A percentile compares a stretch with the other conserved stretches of the same genome.
Conservation (phyloP, 1,139 yeast genomes). For the Yamadazyma membranifaciens region DNA sequence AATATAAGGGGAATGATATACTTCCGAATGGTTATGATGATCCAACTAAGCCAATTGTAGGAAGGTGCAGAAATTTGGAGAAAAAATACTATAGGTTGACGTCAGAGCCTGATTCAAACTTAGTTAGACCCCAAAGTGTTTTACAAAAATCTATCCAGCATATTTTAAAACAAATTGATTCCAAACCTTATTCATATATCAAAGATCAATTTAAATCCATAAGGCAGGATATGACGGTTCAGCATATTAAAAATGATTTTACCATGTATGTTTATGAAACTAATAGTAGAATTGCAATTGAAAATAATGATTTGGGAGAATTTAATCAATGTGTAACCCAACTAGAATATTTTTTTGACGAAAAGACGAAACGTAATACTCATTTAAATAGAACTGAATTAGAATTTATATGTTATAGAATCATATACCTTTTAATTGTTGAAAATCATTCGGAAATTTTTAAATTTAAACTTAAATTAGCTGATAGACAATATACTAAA, state of each 20-base stretch:
- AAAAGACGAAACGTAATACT: conserved; percentile 14
- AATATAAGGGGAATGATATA: neutral
- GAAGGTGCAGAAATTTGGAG: conserved; percentile 64
- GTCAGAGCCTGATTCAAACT: conserved; percentile 84
- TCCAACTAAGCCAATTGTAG: conserved; percentile 32
- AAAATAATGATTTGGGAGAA: conserved; percentile 84
- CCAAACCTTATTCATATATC: conserved; percentile 65
- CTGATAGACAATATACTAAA: conserved; percentile 16
- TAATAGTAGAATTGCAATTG: conserved; percentile 85
- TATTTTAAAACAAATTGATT: conserved; percentile 47
- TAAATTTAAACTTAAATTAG: conserved; percentile 27
- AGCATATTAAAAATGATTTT: conserved; percentile 77
- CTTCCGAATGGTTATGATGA: neutral
- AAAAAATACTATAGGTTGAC: conserved; percentile 82
- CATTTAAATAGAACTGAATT: conserved; percentile 24
- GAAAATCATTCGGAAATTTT: conserved; percentile 55
- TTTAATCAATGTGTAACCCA: conserved; percentile 94
- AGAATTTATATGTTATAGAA: conserved; percentile 73
- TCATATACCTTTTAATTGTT: conserved; percentile 80
- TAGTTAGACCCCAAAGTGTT: conserved; percentile 71
- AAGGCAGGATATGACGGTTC: conserved; percentile 92
- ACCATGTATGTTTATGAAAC: conserved; percentile 79
- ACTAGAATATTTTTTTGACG: conserved; percentile 58
- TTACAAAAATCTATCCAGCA: conserved; percentile 57
- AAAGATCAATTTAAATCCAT: conserved; percentile 90